A percentile compares a stretch with the other conserved stretches of the same genome.
phyloP scores from a whole-genome alignment of 768 basidiomycete genomes.

The Suillus subluteus region DNA sequence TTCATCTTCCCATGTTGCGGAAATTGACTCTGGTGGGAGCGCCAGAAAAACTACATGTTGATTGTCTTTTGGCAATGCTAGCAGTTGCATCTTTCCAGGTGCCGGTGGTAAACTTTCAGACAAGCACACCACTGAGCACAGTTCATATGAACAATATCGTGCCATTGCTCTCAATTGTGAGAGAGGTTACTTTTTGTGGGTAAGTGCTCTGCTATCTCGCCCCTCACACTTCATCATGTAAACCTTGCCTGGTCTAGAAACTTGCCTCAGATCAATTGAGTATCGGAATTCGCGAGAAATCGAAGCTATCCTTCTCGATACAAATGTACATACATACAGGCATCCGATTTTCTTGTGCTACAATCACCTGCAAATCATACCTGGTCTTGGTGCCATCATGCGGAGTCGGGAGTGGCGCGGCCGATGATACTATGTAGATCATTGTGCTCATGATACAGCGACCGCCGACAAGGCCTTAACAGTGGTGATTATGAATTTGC shows the following conservation, averaged over 20 bases:
- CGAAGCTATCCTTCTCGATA: no score
- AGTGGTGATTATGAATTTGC: no score
- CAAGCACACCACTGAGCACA: background rate
- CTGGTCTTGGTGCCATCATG: no score
- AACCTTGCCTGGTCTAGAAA: background rate
- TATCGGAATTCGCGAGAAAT: no score
- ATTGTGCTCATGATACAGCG: no score
- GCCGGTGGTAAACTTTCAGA: background rate
- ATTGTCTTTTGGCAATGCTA: background rate
- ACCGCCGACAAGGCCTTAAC: no score
- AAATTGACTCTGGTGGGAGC: background rate
- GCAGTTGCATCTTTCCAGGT: background rate
- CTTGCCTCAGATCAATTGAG: no score
- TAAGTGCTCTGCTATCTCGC: background rate
- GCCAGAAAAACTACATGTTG: background rate
- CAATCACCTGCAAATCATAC: no score
- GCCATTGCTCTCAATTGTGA: background rate
- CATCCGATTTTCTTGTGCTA: no score
- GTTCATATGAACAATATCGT: background rate
- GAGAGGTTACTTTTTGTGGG: background rate
- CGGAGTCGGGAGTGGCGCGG: no score
- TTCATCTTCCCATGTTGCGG: background rate
- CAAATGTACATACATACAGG: no score
- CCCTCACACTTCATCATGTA: background rate
- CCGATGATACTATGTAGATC: no score